These are phyloP conservation scores for Kurtzmaniella quercitrusa DNA, from an alignment of 1,139 yeast species.

Conservation along the genomic window DNA sequence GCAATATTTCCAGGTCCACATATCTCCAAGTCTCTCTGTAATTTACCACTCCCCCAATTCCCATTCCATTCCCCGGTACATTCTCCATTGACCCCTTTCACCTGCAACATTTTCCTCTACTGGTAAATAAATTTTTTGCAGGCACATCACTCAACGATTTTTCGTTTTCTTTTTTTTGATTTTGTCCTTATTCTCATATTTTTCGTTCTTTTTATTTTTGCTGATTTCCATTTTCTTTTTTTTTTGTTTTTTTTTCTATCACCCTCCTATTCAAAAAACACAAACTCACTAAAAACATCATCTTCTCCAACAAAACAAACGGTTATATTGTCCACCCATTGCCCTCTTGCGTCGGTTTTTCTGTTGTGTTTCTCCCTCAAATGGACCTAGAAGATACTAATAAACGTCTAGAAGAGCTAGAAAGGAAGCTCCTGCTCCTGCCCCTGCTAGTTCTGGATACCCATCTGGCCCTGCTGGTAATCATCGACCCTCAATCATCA, in stretches of 20 bases:
- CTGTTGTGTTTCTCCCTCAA: background rate
- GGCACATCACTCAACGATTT: background rate
- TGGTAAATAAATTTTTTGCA: too few relatives aligned
- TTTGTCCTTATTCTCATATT: too few relatives aligned
- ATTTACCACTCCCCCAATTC: too few relatives aligned
- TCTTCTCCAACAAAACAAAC: background rate
- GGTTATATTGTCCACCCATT: background rate
- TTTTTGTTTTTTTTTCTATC: background rate
- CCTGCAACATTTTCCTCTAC: background rate
- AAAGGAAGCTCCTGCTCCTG: conserved; percentile 2
- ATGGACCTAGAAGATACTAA: conserved; percentile 2
- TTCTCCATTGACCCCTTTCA: too few relatives aligned
- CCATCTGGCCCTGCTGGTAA: conserved; percentile 1
- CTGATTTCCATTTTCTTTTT: background rate
- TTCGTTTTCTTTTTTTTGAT: background rate
- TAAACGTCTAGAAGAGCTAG: conserved; percentile 1
- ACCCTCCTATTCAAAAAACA: background rate
- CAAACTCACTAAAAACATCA: background rate
- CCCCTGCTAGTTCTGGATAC: conserved; percentile 1
- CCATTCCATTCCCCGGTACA: too few relatives aligned
- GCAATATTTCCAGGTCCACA: too few relatives aligned
- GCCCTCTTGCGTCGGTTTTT: too few relatives aligned
- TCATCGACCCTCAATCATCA: background rate
- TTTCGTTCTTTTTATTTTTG: background rate
- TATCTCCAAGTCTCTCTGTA: too few relatives aligned